phyloP scores from a whole-genome alignment of 2,329 filamentous ascomycete species.

The Phialophora macrospora region DNA sequence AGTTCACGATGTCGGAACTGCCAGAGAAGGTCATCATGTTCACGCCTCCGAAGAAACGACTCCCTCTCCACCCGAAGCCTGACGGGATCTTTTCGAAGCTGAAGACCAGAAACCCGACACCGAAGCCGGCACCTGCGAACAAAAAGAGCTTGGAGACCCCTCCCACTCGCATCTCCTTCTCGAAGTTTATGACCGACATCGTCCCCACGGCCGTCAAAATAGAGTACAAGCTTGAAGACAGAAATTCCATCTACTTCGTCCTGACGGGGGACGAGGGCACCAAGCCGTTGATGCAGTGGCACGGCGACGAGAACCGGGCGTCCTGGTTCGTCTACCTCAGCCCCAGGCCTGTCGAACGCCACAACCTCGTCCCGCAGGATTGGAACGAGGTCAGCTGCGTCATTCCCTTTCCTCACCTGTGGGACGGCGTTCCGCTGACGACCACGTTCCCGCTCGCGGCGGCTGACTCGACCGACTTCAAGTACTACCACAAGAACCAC shows the following conservation, averaged over 20 bases:
- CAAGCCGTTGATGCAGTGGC: conserved; percentile 9
- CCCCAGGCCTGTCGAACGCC: background rate
- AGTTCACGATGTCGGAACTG: background rate
- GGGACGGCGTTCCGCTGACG: background rate
- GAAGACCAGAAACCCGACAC: background rate
- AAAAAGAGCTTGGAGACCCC: background rate
- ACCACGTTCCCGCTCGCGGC: background rate
- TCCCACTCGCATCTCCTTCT: conserved; percentile 1
- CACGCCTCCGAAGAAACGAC: background rate
- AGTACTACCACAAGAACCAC: conserved; percentile 4
- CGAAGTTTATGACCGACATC: background rate
- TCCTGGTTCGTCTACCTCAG: background rate
- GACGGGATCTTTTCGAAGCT: conserved; percentile 1
- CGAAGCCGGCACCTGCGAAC: background rate
- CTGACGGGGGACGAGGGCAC: background rate
- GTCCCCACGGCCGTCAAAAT: background rate
- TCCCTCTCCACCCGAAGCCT: background rate
- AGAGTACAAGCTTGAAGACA: background rate
- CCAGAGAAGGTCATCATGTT: background rate
- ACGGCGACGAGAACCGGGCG: background rate
- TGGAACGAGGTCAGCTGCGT: conserved; percentile 2
- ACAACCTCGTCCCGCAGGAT: background rate
- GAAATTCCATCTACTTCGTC: background rate
- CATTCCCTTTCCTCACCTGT: background rate
- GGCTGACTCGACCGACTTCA: conserved; percentile 1